Conservation (phyloP, 257 asterid genomes). For the Solanum dulcamara region DNA sequence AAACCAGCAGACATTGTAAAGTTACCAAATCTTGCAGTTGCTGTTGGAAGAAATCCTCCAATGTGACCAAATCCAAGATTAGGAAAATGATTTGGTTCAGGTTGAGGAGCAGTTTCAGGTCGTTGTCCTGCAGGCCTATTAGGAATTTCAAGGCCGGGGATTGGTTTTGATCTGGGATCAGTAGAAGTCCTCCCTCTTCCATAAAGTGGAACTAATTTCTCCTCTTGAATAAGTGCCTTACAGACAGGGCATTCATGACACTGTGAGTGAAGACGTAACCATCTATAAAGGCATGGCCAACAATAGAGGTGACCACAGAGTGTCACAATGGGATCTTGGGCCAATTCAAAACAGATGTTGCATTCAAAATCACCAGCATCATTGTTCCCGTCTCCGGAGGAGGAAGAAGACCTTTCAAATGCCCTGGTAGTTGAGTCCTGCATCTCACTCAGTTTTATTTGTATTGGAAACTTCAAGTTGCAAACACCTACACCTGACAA, state of each 20-base stretch:
- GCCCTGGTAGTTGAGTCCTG: conserved; percentile 13
- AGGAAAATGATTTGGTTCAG: conserved; percentile 31
- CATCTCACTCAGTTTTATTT: conserved; percentile 25
- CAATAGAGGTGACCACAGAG: conserved; percentile 96
- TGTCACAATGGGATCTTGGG: conserved; percentile 83
- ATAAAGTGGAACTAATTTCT: conserved; percentile 67
- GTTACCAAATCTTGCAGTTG: conserved; percentile 56
- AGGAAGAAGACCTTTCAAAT: conserved; percentile 20
- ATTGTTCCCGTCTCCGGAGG: conserved; percentile 23
- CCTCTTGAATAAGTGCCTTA: conserved; percentile 66
- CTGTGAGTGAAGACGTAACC: conserved; percentile 80
- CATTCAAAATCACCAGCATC: conserved; percentile 75
- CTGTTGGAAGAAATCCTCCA: conserved; percentile 39
- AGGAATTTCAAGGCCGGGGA: conserved; percentile 44
- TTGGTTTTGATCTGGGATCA: conserved; percentile 34
- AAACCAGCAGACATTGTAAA: conserved; percentile 49
- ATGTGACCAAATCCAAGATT: conserved; percentile 43
- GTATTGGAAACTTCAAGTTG: neutral
- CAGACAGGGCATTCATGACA: conserved; percentile 93
- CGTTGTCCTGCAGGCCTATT: conserved; percentile 64
- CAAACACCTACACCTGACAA: neutral
- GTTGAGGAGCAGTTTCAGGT: conserved; percentile 55
- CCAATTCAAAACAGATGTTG: conserved; percentile 81
- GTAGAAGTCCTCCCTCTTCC: conserved; percentile 68
- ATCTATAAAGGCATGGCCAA: conserved; percentile 93